Base-by-base conservation (phyloP, 192 early-diverging fungal genomes). In the Lunasporangiospora selenospora region DNA sequence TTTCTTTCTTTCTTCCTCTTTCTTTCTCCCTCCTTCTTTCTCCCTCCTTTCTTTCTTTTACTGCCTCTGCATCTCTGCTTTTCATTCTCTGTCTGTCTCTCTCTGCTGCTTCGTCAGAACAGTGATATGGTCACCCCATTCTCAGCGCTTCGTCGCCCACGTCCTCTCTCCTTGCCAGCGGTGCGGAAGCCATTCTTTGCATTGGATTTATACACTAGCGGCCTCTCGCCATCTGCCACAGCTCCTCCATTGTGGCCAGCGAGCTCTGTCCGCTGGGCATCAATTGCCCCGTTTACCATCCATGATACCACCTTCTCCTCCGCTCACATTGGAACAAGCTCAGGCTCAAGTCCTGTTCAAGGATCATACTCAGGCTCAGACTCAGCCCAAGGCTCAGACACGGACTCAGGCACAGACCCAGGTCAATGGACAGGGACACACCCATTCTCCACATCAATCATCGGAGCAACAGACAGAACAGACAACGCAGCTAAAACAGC, bases 111-210 rank as follows among this genome's bases (percentile, higher is more conserved):
- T 15, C 21, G 19, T 42, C 30, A 2, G 24, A n/a, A 46, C 41
- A 32, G 33, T 34, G 7, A 37, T 33, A 64, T 34, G 39, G 38
- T 37, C 16, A 50, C 63, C 11, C 36, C 63, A 6, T 9, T 65
- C 8, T 65, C 63, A 11, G 63, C 53, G 8, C 53, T 67, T 1
- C 49, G 65, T 13, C 56, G 65, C 1, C 57, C 50, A 58, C 51
- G 57, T 41, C 48, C 65, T 21, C 40, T 59, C 24, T 67, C 65
- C 10, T 34, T 59, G 4, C 31, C 53, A 21, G 30, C 21, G 21
- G 33, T 33, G 8, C 26, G 23, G 12, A 47, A 26, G 38, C n/a
- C 33, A 9, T n/a, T 47, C 16, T 43, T 19, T 18, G 21, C 16
- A 43, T 13, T 43, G 41, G 41, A 6, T 11, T 43, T n/a, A 4